A percentile compares a stretch with the other conserved stretches of the same genome.
Conservation (phyloP, 495 filamentous ascomycete genomes). For the Talaromyces trachyspermus region DNA sequence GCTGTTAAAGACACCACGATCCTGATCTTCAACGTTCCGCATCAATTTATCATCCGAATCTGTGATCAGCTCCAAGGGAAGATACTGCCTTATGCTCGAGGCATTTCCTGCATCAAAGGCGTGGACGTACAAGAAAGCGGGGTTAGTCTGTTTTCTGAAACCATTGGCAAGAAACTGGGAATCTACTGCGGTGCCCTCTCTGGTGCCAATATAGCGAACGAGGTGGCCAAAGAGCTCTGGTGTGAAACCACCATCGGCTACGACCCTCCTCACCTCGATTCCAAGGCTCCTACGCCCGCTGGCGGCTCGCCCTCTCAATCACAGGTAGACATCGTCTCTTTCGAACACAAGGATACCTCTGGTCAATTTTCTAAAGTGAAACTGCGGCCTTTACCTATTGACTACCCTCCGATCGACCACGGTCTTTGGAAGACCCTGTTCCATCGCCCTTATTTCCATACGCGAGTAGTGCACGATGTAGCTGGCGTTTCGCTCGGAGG, state of each 20-base stretch:
- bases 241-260: slow-evolving; percentile 96
- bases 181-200: slow-evolving; percentile 97
- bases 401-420: slow-evolving; percentile 80
- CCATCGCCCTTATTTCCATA: slow-evolving; percentile 96
- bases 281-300: slow-evolving; percentile 59
- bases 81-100: slow-evolving; percentile 84
- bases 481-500: slow-evolving; percentile 93
- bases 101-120: slow-evolving; percentile 97
- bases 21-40: slow-evolving; percentile 93
- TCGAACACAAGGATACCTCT: slow-evolving; percentile 58
- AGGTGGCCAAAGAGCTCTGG: slow-evolving; percentile 92
- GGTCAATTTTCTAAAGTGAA: slow-evolving; percentile 54
- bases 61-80: slow-evolving; percentile 81
- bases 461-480: slow-evolving; percentile 83
- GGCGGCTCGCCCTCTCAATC: slow-evolving; percentile 46
- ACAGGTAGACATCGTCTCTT: slow-evolving; percentile 49
- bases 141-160: slow-evolving; percentile 86
- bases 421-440: slow-evolving; percentile 73
- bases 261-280: slow-evolving; percentile 81
- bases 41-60: slow-evolving; percentile 90
- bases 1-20: slow-evolving; percentile 77
- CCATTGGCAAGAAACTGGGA: slow-evolving; percentile 76
- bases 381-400: slow-evolving; percentile 64
- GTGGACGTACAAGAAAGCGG: slow-evolving; percentile 81
- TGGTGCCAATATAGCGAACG: slow-evolving; percentile 93